phyloP scores from a whole-genome alignment of 2,329 filamentous ascomycete species.

The Fusarium coicis region DNA sequence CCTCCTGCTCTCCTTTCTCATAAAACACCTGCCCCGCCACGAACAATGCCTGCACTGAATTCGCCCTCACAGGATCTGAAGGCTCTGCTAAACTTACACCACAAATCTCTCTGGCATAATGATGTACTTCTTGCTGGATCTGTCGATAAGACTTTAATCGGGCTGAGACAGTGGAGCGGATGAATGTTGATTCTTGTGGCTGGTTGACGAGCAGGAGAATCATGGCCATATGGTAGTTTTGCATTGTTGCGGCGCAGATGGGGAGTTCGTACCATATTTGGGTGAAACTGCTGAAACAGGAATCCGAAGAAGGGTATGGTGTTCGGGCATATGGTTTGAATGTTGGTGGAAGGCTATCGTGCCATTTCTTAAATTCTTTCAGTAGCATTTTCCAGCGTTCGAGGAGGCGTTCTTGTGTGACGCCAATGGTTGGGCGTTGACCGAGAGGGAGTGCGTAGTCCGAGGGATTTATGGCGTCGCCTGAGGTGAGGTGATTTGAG shows the following conservation, averaged over 20 bases:
- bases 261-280: conserved; percentile 72
- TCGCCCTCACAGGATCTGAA: conserved; percentile 26
- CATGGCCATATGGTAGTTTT: conserved; percentile 72
- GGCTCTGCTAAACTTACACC: conserved; percentile 37
- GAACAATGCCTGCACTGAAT: conserved; percentile 39
- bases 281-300: conserved; percentile 47
- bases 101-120: conserved; percentile 37
- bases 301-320: neutral
- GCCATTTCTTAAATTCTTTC: conserved; percentile 33
- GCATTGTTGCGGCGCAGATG: conserved; percentile 74
- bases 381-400: conserved; percentile 34
- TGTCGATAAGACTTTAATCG: conserved; percentile 34
- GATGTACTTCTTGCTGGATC: conserved; percentile 25
- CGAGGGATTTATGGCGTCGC: conserved; percentile 57
- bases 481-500: conserved; percentile 70
- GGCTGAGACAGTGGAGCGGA: conserved; percentile 37
- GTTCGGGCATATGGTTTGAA: conserved; percentile 32
- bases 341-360: conserved; percentile 24
- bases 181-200: conserved; percentile 39
- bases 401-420: conserved; percentile 34
- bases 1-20: conserved; percentile 64
- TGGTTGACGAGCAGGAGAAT: conserved; percentile 69
- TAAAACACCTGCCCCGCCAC: conserved; percentile 40
- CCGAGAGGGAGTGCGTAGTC: conserved; percentile 43
- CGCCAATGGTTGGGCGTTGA: conserved; percentile 27